phyloP scores from a whole-genome alignment of 257 asterid genomes.

The Rehmannia glutinosa region DNA sequence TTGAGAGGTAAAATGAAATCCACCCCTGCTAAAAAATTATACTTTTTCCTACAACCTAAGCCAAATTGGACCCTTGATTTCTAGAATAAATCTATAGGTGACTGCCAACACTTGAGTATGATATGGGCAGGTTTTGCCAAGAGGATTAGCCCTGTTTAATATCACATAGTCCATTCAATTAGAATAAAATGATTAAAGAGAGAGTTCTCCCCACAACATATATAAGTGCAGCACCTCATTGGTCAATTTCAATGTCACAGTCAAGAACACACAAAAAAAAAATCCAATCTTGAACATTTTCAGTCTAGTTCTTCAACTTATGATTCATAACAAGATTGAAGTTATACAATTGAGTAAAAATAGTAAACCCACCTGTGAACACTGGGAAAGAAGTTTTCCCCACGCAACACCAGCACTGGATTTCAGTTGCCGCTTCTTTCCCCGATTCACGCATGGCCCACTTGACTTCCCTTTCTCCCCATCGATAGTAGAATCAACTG shows the following conservation, averaged over 20 bases:
- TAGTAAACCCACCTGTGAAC: slow-evolving; percentile 46
- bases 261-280: not conserved
- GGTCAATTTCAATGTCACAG: not conserved
- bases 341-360: not conserved
- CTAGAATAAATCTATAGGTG: no score
- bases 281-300: not conserved
- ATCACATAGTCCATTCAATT: no score
- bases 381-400: slow-evolving; percentile 86
- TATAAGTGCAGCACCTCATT: not conserved
- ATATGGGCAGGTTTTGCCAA: no score
- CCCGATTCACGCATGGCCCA: slow-evolving; percentile 31
- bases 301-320: not conserved
- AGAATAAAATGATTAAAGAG: not conserved
- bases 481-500: slow-evolving; percentile 40
- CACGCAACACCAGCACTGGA: slow-evolving; percentile 59
- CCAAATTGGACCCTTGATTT: no score
- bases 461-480: slow-evolving; percentile 39
- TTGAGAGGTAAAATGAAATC: no score
- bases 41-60: no score
- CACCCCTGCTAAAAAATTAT: no score
- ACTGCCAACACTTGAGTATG: no score
- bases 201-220: not conserved
- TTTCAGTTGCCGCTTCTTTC: slow-evolving; percentile 53
- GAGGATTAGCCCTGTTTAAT: no score
- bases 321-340: not conserved